These are phyloP conservation scores for Candolleomyces aberdarensis DNA, from an alignment of 768 basidiomycete genomes.

Conservation along the genomic window DNA sequence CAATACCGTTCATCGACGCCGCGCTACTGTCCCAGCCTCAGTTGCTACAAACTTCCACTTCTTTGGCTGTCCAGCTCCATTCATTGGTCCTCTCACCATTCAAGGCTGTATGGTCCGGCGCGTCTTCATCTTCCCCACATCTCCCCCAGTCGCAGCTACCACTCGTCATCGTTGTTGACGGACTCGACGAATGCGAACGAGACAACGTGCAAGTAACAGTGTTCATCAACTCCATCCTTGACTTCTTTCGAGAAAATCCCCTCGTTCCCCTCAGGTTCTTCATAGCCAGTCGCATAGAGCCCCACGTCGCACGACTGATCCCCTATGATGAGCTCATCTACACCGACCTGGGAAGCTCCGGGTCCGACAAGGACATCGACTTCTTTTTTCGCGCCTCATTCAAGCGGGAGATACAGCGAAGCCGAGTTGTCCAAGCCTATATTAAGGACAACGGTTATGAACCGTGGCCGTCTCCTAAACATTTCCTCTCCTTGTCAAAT, in stretches of 20 bases:
- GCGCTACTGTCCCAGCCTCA: neutral
- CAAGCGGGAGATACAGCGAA: neutral
- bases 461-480: neutral
- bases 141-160: neutral
- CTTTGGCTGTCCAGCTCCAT: conserved; percentile 3
- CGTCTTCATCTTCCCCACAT: neutral
- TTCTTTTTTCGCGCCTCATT: neutral
- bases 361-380: neutral
- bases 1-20: neutral
- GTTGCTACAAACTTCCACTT: neutral
- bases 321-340: neutral
- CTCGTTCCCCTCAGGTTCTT: neutral
- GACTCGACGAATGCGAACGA: conserved; percentile 16
- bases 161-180: conserved; percentile 14
- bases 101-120: neutral
- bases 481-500: neutral
- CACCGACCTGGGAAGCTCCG: neutral
- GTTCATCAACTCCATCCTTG: neutral
- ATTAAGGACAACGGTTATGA: neutral
- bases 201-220: conserved; percentile 4
- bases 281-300: neutral
- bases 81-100: conserved; percentile 8
- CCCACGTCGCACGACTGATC: neutral
- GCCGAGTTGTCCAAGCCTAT: neutral
- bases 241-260: neutral